Conservation (phyloP, 2,329 filamentous ascomycete genomes). For the Byssochlamys sp. region DNA sequence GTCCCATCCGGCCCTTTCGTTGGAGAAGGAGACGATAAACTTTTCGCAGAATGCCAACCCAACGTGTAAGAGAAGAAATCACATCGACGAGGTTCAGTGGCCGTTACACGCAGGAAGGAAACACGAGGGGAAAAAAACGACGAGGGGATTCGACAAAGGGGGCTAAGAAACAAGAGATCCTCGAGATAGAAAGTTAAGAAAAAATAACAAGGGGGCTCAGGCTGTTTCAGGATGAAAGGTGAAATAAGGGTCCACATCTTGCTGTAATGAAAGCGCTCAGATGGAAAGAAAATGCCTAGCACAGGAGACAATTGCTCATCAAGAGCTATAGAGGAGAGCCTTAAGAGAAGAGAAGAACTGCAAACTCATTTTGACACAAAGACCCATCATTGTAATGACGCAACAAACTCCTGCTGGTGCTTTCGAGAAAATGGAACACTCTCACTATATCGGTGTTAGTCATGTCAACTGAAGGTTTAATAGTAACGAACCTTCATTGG, state of each 20-base stretch:
- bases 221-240: neutral
- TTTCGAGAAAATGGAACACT: slow-evolving; percentile 25
- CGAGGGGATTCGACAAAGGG: slow-evolving; percentile 1
- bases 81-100: slow-evolving; percentile 24
- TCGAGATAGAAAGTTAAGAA: slow-evolving; percentile 7
- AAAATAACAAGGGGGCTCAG: slow-evolving; percentile 7
- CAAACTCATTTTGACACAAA: slow-evolving; percentile 29
- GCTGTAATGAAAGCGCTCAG: slow-evolving; percentile 32
- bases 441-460: slow-evolving; percentile 13
- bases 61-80: slow-evolving; percentile 27
- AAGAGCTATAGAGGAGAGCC: slow-evolving; percentile 33
- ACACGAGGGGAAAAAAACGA: slow-evolving; percentile 7
- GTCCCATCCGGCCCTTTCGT: slow-evolving; percentile 31
- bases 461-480: slow-evolving; percentile 1
- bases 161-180: neutral
- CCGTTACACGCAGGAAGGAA: slow-evolving; percentile 25
- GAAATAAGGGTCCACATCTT: slow-evolving; percentile 23
- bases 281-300: slow-evolving; percentile 31
- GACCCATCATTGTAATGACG: slow-evolving; percentile 34
- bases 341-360: slow-evolving; percentile 25
- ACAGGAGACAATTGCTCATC: slow-evolving; percentile 34
- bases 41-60: slow-evolving; percentile 39
- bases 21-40: slow-evolving; percentile 25
- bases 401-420: slow-evolving; percentile 35
- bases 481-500: slow-evolving; percentile 53